A percentile compares a stretch with the other conserved stretches of the same genome.
Evolutionary conservation across 805 yeast species (phyloP).

Genomic region (Saturnispora quitensis): DNA sequence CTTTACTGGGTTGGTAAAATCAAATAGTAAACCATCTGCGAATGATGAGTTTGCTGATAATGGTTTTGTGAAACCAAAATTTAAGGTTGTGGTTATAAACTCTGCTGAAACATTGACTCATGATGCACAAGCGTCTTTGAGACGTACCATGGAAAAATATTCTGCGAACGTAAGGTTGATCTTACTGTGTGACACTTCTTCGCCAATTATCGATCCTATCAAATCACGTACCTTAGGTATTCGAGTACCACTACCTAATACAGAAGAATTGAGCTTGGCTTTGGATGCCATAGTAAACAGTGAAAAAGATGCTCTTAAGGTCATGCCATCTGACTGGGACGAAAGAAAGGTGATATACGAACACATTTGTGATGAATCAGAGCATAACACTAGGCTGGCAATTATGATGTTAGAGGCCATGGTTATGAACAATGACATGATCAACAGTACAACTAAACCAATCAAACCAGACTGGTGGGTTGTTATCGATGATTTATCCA

Average conservation of each 20-base stretch:
- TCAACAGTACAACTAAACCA: conserved; percentile 39
- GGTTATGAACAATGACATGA: conserved; percentile 54
- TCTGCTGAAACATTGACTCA: conserved; percentile 85
- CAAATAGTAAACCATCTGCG: conserved; percentile 2
- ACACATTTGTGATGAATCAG: conserved; percentile 44
- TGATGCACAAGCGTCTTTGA: conserved; percentile 92
- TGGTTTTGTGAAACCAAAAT: conserved; percentile 35
- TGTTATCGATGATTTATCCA: conserved; percentile 62
- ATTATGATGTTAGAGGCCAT: conserved; percentile 76
- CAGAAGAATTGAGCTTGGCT: conserved; percentile 46
- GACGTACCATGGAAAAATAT: conserved; percentile 95
- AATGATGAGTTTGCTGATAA: background rate
- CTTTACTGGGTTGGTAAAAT: conserved; percentile 36
- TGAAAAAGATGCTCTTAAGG: conserved; percentile 36
- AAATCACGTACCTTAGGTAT: conserved; percentile 84
- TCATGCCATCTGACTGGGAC: conserved; percentile 28
- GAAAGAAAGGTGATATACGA: conserved; percentile 31
- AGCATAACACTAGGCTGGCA: conserved; percentile 71
- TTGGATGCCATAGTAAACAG: conserved; percentile 45
- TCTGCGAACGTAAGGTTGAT: conserved; percentile 79
- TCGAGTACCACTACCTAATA: conserved; percentile 77
- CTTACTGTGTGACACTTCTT: conserved; percentile 79
- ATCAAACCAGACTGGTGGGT: conserved; percentile 83
- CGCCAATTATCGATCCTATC: conserved; percentile 89
- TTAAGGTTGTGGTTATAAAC: conserved; percentile 76